Base-by-base conservation (phyloP, 2,329 filamentous ascomycete genomes). In the Cladosporium sphaerospermum region DNA sequence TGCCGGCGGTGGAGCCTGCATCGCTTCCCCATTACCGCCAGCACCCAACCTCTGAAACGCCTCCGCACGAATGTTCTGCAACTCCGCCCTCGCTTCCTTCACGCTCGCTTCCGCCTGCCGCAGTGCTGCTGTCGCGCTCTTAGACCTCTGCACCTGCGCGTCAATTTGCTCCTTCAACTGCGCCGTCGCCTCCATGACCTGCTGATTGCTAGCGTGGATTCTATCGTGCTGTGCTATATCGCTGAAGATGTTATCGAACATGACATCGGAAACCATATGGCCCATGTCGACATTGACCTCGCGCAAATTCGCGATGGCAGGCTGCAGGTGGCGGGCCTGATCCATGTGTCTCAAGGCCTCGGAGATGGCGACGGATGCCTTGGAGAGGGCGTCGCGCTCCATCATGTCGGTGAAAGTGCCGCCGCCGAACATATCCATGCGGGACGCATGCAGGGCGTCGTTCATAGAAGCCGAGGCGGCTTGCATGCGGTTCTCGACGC, bases 301-400 rank as follows among this genome's bases (percentile, higher is more conserved):
- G 2, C 45, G 40, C 4, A 64, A 37, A 1, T 48, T 44, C 3
- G 51, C 45, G 19, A 67, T 61, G 5, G 54, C 57, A 8, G 62
- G 62, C 42, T 64, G 61, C 9, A 54, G 19, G 2, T 59, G 55
- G 4, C 54, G 41, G 0, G 65, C 64, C 23, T 62, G 58, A 3
- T 57, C 58, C 52, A 66, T 56, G 13, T 61, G 59, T 4, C 59
- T 54, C 3, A 58, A 37, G 1, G 57, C 55, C 14, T 54, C 47
- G 23, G 59, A 47, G 13, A 53, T 42, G n/a, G 36, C 36, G 9
- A 53, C 51, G 31, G 34, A 40, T 9, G 44, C 49, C 13, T 51
- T 18, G n/a, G 49, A 68, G 11, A 84, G 71, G 7, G 73, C 71
- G 56, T 74, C 75, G 19, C 76, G 71, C 65, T 83, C 79, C 68